These are phyloP conservation scores for Backusella parvicylindrica DNA, from an alignment of 192 early-diverging fungal genomes.

Conservation along the genomic window DNA sequence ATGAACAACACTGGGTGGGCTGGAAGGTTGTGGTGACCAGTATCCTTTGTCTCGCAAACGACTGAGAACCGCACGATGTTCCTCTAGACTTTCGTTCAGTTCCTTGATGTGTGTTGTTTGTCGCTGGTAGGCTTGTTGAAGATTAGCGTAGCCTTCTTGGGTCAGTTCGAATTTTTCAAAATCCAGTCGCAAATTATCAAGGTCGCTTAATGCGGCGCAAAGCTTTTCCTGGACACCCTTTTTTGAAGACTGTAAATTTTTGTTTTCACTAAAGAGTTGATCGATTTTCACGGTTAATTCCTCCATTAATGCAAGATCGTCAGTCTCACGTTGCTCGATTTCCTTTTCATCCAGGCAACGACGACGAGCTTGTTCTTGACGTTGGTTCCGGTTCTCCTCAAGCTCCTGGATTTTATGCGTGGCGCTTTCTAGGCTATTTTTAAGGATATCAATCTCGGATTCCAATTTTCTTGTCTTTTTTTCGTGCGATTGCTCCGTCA, in stretches of 20 bases:
- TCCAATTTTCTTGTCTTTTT: slow-evolving; percentile 20
- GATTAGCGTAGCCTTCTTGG: slow-evolving; percentile 22
- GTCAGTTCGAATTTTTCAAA: slow-evolving; percentile 19
- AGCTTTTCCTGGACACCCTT: slow-evolving; percentile 9
- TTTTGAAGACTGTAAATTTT: slow-evolving; percentile 5
- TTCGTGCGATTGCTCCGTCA: slow-evolving; percentile 11
- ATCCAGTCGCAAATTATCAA: background rate
- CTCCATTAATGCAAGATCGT: slow-evolving; percentile 11
- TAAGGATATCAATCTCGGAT: slow-evolving; percentile 20
- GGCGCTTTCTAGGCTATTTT: slow-evolving; percentile 18
- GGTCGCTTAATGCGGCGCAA: background rate
- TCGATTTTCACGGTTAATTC: background rate
- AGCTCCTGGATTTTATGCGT: slow-evolving; percentile 29
- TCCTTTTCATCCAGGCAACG: background rate
- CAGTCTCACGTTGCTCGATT: background rate
- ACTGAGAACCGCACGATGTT: slow-evolving; percentile 28
- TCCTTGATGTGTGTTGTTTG: slow-evolving; percentile 31
- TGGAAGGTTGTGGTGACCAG: background rate
- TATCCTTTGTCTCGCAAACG: slow-evolving; percentile 9
- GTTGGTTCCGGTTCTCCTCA: slow-evolving; percentile 19
- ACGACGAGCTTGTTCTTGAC: background rate
- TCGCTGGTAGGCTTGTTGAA: slow-evolving; percentile 27
- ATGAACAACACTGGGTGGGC: background rate
- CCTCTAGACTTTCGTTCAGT: slow-evolving; percentile 33
- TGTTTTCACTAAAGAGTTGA: slow-evolving; percentile 6